Evolutionary conservation across 768 basidiomycete species (phyloP), one percentile per base, ranked within the genome.

Genomic region (Infundibulicybe gibba): DNA sequence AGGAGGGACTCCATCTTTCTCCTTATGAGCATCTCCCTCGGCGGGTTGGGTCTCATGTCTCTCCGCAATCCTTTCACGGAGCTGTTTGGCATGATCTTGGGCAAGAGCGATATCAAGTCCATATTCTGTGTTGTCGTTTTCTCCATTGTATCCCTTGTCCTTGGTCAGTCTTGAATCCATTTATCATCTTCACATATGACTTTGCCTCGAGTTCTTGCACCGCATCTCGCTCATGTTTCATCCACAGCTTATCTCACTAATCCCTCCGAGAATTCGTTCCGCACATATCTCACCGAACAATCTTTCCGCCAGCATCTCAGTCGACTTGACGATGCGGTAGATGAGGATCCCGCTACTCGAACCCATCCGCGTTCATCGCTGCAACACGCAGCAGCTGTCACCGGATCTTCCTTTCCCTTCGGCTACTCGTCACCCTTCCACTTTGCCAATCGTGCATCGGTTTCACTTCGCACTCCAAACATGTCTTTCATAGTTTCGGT

Each of bases 231-330:
- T n/a, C 45, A 21, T 38, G 34, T 30, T 40, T 17, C 34, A 13
- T 41, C 41, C 17, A 40, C 71, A 97, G 95, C 94, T 41, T 93
- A 93, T 72, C 80, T 94, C 62, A 91, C 93, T 31, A 98, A 97
- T 66, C 95, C 95, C 17, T 83, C 87, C 47, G 94, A 97, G 67
- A 84, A 84, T 40, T 93, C 93, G 6, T 97, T 99, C 68, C 84
- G 94, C 44, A 76, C 92, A 15, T 94, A 91, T 69, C 84, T 98
- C 55, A 98, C 94, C n/a, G 94, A 97, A 61, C 90, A 90, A 60
- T 94, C 93, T 19, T 97, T 99, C 65, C 90, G 94, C 44, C 89
- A 90, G 46, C 94, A 97, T 64, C 79, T 97, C 50, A 90, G 83
- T 50, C 85, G 85, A 46, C 80, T 97, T 57, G 86, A 94, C 56